Evolutionary conservation across 352 stramenopile genomes (phyloP).

Genomic region (Phytophthora sp.): DNA sequence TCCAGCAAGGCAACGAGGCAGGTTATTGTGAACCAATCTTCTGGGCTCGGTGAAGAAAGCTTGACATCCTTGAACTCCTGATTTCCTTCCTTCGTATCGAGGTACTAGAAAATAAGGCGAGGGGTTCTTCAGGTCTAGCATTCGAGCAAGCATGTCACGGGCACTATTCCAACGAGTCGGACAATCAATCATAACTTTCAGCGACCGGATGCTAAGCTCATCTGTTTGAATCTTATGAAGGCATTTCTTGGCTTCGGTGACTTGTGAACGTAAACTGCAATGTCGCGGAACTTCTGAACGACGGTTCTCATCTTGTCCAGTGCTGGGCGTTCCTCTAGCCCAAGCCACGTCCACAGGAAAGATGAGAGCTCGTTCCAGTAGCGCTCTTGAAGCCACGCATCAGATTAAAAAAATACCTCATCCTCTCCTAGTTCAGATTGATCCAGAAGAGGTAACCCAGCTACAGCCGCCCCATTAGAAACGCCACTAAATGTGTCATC

Average conservation of each 20-base stretch:
- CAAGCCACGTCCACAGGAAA: background rate
- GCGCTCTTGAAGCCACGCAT: no score
- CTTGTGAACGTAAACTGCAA: background rate
- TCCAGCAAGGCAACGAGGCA: background rate
- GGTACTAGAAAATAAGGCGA: no score
- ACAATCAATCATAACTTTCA: background rate
- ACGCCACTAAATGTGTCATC: no score
- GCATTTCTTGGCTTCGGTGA: background rate
- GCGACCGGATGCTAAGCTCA: background rate
- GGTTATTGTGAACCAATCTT: background rate
- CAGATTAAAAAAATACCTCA: no score
- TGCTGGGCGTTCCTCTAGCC: background rate
- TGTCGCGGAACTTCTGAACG: background rate
- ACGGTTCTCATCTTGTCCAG: background rate
- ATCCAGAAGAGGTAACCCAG: no score
- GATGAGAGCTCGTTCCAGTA: no score
- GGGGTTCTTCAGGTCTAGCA: background rate
- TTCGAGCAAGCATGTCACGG: background rate
- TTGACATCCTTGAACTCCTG: background rate
- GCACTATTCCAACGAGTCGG: background rate
- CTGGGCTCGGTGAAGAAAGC: background rate
- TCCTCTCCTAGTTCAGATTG: no score
- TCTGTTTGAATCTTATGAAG: background rate
- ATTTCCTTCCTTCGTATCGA: background rate
- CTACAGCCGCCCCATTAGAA: no score